These are phyloP conservation scores for Fusarium proliferatum DNA, from an alignment of 2,329 filamentous ascomycete species.

Conservation along the genomic window DNA sequence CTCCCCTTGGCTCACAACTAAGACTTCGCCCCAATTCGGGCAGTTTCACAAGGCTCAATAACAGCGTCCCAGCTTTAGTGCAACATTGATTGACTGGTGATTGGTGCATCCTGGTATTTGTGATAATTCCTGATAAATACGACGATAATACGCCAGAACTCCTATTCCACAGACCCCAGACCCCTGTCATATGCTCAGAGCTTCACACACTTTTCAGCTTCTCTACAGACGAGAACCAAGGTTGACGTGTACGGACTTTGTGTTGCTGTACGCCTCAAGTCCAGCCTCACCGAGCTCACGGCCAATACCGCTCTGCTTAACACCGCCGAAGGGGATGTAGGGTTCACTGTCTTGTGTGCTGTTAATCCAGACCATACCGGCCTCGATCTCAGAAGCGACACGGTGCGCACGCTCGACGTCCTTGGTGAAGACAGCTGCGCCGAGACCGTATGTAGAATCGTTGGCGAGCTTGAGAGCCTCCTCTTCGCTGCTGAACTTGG, in stretches of 20 bases:
- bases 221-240: conserved; percentile 38
- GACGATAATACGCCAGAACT: conserved; percentile 29
- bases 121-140: conserved; percentile 9
- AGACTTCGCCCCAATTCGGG: conserved; percentile 12
- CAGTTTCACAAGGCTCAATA: background rate
- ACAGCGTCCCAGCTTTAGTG: background rate
- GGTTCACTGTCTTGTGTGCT: conserved; percentile 44
- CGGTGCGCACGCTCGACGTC: conserved; percentile 84
- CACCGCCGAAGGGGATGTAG: conserved; percentile 43
- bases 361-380: conserved; percentile 71
- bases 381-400: conserved; percentile 77
- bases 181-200: background rate
- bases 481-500: conserved; percentile 83
- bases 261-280: conserved; percentile 43
- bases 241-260: conserved; percentile 45
- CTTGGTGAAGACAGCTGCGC: conserved; percentile 81
- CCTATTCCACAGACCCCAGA: background rate
- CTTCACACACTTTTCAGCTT: background rate
- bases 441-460: conserved; percentile 80
- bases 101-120: conserved; percentile 21
- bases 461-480: conserved; percentile 80
- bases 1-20: background rate
- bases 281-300: conserved; percentile 44
- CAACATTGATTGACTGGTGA: background rate
- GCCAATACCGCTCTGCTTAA: conserved; percentile 46